Conservation (phyloP, 1,284 basidiomycete species). For the Ustilago xerochloae region DNA sequence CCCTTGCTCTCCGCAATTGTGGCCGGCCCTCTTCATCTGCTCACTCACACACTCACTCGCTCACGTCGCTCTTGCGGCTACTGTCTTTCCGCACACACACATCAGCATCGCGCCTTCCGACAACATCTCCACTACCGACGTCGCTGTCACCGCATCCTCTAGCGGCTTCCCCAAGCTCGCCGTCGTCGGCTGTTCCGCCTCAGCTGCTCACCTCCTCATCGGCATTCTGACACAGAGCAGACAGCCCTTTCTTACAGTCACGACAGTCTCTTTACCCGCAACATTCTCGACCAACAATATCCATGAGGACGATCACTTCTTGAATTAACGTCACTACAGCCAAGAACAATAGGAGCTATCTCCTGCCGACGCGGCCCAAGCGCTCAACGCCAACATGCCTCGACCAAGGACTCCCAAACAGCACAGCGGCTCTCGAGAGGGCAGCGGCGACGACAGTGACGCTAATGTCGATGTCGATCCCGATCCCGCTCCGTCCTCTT, state of each 20-base stretch:
- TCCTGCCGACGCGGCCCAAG: not conserved
- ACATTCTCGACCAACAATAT: not conserved
- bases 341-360: not conserved
- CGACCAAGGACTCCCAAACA: constrained; percentile 13
- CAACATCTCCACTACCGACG: too few species aligned
- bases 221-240: not conserved
- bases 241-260: not conserved
- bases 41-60: not conserved
- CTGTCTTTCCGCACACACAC: too few species aligned
- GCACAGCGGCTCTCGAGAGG: constrained; percentile 10
- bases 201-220: not conserved
- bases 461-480: constrained; percentile 10
- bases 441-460: constrained; percentile 32
- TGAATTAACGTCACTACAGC: not conserved
- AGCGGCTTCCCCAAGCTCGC: too few species aligned
- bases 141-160: too few species aligned
- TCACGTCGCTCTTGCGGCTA: too few species aligned
- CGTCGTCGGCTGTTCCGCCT: too few species aligned
- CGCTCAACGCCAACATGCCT: constrained; percentile 14
- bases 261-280: not conserved
- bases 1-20: not conserved
- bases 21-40: not conserved
- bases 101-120: too few species aligned
- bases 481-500: too few species aligned
- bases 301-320: not conserved